Conservation (phyloP, 345 rosid genomes). For the Citrus trifoliata region DNA sequence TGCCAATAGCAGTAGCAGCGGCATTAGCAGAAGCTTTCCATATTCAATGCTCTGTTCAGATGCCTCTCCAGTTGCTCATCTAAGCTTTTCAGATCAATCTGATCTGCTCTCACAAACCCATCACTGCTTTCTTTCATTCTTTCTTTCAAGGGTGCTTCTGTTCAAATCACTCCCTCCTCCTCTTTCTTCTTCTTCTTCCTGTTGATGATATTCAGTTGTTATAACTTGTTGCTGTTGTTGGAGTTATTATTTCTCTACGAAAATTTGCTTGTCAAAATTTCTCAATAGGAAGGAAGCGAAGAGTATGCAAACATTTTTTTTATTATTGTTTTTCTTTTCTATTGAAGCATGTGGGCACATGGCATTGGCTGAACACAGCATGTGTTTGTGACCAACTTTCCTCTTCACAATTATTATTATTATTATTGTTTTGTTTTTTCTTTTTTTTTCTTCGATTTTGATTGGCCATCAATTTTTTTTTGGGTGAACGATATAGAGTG, state of each 20-base stretch:
- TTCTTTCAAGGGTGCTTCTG: not conserved
- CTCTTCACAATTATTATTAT: too few relatives aligned
- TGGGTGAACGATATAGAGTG: too few relatives aligned
- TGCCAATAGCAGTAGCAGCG: conserved; percentile 16
- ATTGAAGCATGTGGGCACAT: conserved; percentile 51
- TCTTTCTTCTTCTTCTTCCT: not conserved
- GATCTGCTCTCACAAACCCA: conserved; percentile 92
- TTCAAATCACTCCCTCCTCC: not conserved
- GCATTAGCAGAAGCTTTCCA: conserved; percentile 32
- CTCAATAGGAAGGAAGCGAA: not conserved
- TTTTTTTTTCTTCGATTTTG: not conserved
- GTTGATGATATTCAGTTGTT: not conserved
- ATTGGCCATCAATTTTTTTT: not conserved
- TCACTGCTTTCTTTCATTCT: conserved; percentile 67
- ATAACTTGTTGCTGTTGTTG: not conserved
- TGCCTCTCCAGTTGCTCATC: conserved; percentile 94
- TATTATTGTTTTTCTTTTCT: not conserved
- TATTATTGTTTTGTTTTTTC: not conserved
- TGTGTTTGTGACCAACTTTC: not conserved
- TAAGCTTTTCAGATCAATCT: conserved; percentile 92
- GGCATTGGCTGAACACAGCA: conserved; percentile 36
- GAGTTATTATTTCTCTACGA: not conserved
- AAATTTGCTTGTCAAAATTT: not conserved
- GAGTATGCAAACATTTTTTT: not conserved
- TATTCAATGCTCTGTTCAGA: conserved; percentile 61